Base-by-base conservation (phyloP, 2,329 filamentous ascomycete species). In the Penicillium hordei region DNA sequence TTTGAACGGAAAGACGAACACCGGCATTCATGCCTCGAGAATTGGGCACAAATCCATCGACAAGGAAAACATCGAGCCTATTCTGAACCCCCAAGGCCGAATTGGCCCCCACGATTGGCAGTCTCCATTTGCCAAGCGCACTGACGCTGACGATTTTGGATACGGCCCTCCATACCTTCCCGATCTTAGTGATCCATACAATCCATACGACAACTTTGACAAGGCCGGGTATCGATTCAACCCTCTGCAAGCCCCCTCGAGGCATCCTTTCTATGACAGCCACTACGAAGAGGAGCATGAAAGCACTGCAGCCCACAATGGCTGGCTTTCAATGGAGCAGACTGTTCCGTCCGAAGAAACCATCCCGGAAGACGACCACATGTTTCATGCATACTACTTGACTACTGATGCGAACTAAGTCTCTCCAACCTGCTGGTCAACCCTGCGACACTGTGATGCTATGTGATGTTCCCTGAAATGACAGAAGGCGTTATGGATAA, bases 21-120 rank as follows among this genome's bases (percentile, higher is more conserved):
- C 42, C 9, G 54, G 58, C 23, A 59, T 48, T 5, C 59, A 64
- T 55, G 45, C 52, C 21, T 54, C 59, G 19, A 58, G 45, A 33
- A n/a, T 54, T 33, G 50, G 60, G 27, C 59, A 56, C 42, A 34
- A 52, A 33, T 31, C 61, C 8, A 40, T 58, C 17, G 69, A 62
- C n/a, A 75, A 76, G 50, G 75, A 76, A 57, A 76, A 76, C 52
- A 68, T 76, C n/a, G 74, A 75, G 40, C 74, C 73, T 5, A 64
- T 70, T 45, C 43, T 72, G 42, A 62, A 70, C 48, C 36, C 56
- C 19, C 63, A 66, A 13, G 66, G 63, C 40, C 65, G 63, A 45
- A 61, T 70, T 29, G 70, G 71, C 23, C 43, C 63, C 43, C 58
- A 62, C n/a, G 60, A 51, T 33, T 72, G 68, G 67, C 46, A 65